phyloP scores from a whole-genome alignment of 306 rosid species.

The Trifolium subterraneum region DNA sequence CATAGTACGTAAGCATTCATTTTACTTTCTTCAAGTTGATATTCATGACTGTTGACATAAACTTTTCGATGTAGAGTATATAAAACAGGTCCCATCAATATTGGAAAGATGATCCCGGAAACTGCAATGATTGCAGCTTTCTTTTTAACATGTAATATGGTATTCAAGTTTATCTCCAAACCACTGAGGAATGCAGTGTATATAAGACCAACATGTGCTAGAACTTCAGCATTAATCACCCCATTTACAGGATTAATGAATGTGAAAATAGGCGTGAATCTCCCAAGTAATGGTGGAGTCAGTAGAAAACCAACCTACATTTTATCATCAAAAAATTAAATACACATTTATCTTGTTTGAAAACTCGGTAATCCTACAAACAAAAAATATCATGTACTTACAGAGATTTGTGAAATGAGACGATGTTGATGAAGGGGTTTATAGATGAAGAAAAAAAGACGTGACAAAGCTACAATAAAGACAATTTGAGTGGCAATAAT shows the following conservation, averaged over 20 bases:
- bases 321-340: too few relatives aligned
- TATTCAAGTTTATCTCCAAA: conserved; percentile 46
- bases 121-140: conserved; percentile 38
- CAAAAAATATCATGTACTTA: not conserved
- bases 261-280: rapidly evolving
- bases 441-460: not conserved
- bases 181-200: conserved; percentile 52
- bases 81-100: conserved; percentile 1
- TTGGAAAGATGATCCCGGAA: conserved; percentile 45
- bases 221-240: conserved; percentile 25
- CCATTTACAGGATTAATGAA: conserved; percentile 17
- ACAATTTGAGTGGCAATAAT: conserved; percentile 22
- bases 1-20: conserved; percentile 32
- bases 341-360: too few relatives aligned
- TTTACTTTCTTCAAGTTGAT: not conserved
- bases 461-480: not conserved
- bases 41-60: rapidly evolving
- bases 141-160: conserved; percentile 34
- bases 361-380: too few relatives aligned
- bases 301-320: conserved; percentile 42
- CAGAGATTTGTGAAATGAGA: conserved; percentile 42
- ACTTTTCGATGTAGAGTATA: conserved; percentile 10
- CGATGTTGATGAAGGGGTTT: conserved; percentile 49
- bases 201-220: conserved; percentile 37
- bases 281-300: conserved; percentile 30